Evolutionary conservation across 2,329 filamentous ascomycete genomes (phyloP), one percentile per base, ranked within the genome.

Genomic region (Phaeophleospora eucalypticola): DNA sequence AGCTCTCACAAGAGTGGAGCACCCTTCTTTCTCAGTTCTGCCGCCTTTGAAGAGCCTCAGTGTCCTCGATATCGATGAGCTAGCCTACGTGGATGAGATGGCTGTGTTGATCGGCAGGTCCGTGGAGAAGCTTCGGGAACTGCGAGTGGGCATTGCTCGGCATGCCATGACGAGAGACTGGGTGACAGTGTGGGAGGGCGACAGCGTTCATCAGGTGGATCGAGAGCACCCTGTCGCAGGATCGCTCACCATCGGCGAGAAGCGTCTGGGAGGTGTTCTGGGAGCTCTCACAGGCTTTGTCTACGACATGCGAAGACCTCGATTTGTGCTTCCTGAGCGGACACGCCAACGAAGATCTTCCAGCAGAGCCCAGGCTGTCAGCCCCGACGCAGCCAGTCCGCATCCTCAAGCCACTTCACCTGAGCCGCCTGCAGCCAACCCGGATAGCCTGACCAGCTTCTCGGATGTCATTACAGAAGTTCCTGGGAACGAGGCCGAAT

Each of bases 11-110:
- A 75, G 78, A 43, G 83, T 89, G 19, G 86, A 91, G 66, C 85
- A 86, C 57, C 87, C 87, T 1, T 89, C 85, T 1, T 86, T 93
- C 58, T 91, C 86, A 36, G 80, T 87, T 8, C 72, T 94, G 6
- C 86, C 87, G 8, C 77, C 86, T 0, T 67, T 93, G 43, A 86
- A 82, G 65, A 88, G 83, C 56, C 66, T 93, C 48, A 86, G 80
- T 41, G 87, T 90, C 1, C 72, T 93, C 35, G 85, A 93, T 57
- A 86, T 93, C 49, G 88, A 93, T 59, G 86, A 91, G 62, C 68
- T 88, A n/a, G 78, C 83, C 20, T 93, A 93, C 64, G 69, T 91
- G 32, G 87, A 91, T 61, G 88, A 93, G 68, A 85, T 93, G 79
- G 84, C 84, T 44, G 74, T 87, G 35, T 74, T 93, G 10, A 81